Evolutionary conservation across 1,284 basidiomycete genomes (phyloP), one percentile per base, ranked within the genome.

Genomic region (Kalmanozyma brasiliensis): DNA sequence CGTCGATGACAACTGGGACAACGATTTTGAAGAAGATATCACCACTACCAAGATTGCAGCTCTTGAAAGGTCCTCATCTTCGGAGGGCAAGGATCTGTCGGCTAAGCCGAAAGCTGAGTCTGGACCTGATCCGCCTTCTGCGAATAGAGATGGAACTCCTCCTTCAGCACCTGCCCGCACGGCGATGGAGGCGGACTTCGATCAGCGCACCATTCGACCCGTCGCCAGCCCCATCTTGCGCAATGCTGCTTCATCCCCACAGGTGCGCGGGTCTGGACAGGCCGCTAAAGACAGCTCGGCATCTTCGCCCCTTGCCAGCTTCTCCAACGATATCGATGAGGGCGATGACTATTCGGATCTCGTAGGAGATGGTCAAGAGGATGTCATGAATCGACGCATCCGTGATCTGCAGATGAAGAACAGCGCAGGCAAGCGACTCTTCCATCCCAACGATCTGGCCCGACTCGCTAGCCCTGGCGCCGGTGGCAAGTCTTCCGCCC

Each of bases 1-100:
- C 68, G 89, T 92, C 77, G 92, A 89, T 10, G 92, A 95, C 81
- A 94, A 94, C 66, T 98, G 95, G 94, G 95, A 98, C 79, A 91
- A 93, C 73, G 95, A 98, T 81, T 98, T 98, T 77, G 93, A 94
- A 76, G 92, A 92, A 63, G 93, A 90, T 3, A 93, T 94, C 24
- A 92, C 92, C 1, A 87, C 91, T 52, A 89, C 89, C 9, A 94
- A 93, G 81, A 81, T 93, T 38, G 91, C 91, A 36, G 91, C 91
- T 88, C 77, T 49, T 78, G 73, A 57, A 33, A 55, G 51, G 51
- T 61, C 29, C 13, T 38, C 45, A 5, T 49, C 38, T 6, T 47
- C 41, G 16, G 51, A 52, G 26, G 57, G 55, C 17, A 43, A 34
- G 23, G 43, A 51, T 17, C 35, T 22, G 8, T 34, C 52, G 14